Evolutionary conservation across 2,329 filamentous ascomycete species (phyloP).

Genomic region (Phoma herbarum): DNA sequence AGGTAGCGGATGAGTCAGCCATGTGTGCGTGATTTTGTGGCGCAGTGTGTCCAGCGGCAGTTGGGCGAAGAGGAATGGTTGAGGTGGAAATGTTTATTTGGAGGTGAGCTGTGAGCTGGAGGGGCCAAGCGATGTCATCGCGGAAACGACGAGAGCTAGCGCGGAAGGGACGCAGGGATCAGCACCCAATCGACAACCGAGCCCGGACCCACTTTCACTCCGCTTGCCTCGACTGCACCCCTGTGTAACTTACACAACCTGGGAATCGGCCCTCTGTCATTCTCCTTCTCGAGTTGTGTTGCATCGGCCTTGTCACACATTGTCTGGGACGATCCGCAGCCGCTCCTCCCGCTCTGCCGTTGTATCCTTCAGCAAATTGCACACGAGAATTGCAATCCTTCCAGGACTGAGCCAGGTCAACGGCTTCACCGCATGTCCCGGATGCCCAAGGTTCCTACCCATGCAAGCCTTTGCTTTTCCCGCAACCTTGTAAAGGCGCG

Average conservation of each 20-base stretch:
- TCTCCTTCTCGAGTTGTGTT: conserved; percentile 7
- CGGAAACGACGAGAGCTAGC: conserved; percentile 5
- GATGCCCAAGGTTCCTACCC: neutral
- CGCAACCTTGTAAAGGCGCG: neutral
- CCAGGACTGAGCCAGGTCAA: neutral
- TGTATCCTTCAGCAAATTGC: neutral
- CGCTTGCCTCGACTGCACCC: neutral
- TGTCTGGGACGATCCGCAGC: conserved; percentile 10
- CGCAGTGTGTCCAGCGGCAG: neutral
- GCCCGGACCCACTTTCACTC: conserved; percentile 4
- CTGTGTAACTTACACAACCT: neutral
- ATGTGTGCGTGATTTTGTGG: conserved; percentile 22
- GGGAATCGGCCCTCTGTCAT: neutral
- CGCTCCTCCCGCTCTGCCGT: conserved; percentile 10
- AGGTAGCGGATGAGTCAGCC: conserved; percentile 36
- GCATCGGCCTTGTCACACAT: neutral
- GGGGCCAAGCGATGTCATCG: conserved; percentile 18
- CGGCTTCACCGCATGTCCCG: conserved; percentile 14
- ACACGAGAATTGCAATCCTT: neutral
- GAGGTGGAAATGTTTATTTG: conserved; percentile 9
- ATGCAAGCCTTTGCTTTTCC: neutral
- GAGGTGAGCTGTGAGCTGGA: conserved; percentile 13
- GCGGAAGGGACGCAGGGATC: neutral
- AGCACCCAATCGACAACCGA: conserved; percentile 5
- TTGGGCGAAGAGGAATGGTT: neutral